Percentiles rank a stretch among this genome's conserved stretches.
These are phyloP conservation scores for Ampelocalamus luodianensis DNA, from an alignment of 176 grass and related monocot genomes.

Conservation along the genomic window DNA sequence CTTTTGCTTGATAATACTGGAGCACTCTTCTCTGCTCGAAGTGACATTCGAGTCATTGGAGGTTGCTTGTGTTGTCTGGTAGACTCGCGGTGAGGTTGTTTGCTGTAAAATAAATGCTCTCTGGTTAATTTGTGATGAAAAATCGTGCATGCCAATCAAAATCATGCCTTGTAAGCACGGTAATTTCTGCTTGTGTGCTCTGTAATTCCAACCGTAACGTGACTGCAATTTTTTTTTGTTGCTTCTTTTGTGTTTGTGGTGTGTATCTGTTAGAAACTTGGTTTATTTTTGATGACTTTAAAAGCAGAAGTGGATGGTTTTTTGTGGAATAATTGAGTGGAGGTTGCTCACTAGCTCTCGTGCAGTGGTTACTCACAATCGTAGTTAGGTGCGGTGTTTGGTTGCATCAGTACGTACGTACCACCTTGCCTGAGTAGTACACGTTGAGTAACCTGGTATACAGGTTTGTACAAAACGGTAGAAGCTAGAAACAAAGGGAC, in stretches of 20 bases:
- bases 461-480: not conserved
- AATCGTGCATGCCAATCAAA: not conserved
- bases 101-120: not conserved
- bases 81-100: not conserved
- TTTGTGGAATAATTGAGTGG: not conserved
- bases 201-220: not conserved
- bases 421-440: not conserved
- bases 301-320: not conserved
- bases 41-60: not conserved
- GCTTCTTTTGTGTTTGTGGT: not conserved
- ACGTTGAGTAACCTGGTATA: not conserved
- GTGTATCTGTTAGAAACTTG: not conserved
- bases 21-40: not conserved
- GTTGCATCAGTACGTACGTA: not conserved
- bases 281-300: not conserved
- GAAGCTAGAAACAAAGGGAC: not conserved
- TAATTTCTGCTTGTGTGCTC: not conserved
- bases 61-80: not conserved
- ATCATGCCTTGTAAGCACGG: not conserved
- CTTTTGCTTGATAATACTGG: not conserved
- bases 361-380: not conserved
- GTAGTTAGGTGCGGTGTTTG: constrained; percentile 11
- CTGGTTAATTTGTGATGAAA: not conserved
- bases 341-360: constrained; percentile 12
- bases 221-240: not conserved